Percentiles rank a stretch among this genome's conserved stretches.
phyloP scores from a whole-genome alignment of 2,329 filamentous ascomycete genomes.

The Talaromyces marneffei region DNA sequence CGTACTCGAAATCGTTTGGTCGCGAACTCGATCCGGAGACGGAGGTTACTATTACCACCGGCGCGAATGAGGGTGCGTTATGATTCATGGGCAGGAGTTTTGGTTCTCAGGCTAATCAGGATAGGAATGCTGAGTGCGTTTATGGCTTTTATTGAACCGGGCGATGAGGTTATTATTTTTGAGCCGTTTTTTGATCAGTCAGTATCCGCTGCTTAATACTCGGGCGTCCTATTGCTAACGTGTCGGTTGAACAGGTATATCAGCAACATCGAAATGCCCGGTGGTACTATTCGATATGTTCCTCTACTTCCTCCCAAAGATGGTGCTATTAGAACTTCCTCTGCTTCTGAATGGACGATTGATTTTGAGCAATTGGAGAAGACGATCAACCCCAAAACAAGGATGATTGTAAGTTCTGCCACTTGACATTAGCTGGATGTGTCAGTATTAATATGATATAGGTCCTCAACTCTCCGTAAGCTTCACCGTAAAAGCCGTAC shows the following conservation, averaged over 20 bases:
- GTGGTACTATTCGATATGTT: constrained; percentile 89
- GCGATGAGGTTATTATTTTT: constrained; percentile 95
- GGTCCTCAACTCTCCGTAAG: constrained; percentile 49
- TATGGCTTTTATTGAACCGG: constrained; percentile 92
- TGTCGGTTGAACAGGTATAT: constrained; percentile 61
- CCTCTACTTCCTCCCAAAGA: constrained; percentile 84
- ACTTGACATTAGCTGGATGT: background rate
- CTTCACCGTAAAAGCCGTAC: too few species aligned
- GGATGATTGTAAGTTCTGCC: constrained; percentile 78
- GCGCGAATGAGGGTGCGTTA: constrained; percentile 44
- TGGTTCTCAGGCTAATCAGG: constrained; percentile 11
- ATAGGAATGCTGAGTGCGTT: constrained; percentile 88
- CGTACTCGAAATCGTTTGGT: constrained; percentile 86
- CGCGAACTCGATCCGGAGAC: constrained; percentile 77
- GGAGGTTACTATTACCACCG: constrained; percentile 88
- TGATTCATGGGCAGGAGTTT: too few species aligned
- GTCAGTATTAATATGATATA: constrained; percentile 15
- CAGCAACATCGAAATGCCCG: constrained; percentile 97
- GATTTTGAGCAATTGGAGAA: constrained; percentile 76
- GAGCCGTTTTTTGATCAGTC: constrained; percentile 98
- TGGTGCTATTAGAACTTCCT: constrained; percentile 72
- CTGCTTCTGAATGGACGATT: constrained; percentile 81
- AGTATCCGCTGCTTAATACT: constrained; percentile 33
- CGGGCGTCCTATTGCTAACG: background rate
- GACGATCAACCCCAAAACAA: constrained; percentile 77